Conservation (phyloP, 2,329 filamentous ascomycete genomes). For the Fusarium virguliforme region DNA sequence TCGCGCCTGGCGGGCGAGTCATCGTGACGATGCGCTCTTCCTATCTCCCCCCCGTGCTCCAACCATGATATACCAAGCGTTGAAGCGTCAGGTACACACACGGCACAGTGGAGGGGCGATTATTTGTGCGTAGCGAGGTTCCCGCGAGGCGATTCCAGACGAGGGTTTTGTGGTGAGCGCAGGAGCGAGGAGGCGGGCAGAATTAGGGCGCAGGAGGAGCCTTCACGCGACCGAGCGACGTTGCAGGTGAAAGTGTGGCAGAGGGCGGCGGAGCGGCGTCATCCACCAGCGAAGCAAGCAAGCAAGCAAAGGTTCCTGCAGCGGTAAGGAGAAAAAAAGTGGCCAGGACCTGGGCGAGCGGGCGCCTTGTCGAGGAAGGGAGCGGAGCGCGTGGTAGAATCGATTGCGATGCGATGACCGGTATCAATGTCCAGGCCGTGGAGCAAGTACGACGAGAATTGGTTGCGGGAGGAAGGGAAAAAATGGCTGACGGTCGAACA, state of each 20-base stretch:
- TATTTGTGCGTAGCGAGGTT: conserved; percentile 7
- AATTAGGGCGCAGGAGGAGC: conserved; percentile 47
- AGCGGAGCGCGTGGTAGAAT: conserved; percentile 36
- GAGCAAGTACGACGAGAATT: conserved; percentile 39
- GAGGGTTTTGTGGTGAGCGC: conserved; percentile 19
- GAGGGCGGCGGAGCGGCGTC: conserved; percentile 43
- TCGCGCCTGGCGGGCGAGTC: conserved; percentile 84
- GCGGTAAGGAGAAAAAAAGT: conserved; percentile 46
- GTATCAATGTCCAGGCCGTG: conserved; percentile 42
- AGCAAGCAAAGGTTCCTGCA: conserved; percentile 30
- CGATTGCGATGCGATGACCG: conserved; percentile 37
- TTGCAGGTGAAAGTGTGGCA: conserved; percentile 44
- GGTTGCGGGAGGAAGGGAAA: conserved; percentile 41
- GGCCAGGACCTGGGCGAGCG: conserved; percentile 29
- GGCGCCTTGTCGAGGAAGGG: conserved; percentile 21
- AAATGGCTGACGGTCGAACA: conserved; percentile 45
- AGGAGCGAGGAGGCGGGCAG: conserved; percentile 31
- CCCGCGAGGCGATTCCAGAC: conserved; percentile 23
- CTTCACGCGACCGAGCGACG: conserved; percentile 61
- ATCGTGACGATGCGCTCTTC: conserved; percentile 72
- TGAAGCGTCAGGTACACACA: conserved; percentile 35
- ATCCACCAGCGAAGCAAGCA: conserved; percentile 37
- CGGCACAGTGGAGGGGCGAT: conserved; percentile 11
- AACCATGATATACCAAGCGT: conserved; percentile 71
- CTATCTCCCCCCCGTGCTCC: conserved; percentile 69